These are phyloP conservation scores for Colletotrichum scovillei DNA, from an alignment of 2,329 filamentous ascomycete genomes.

Conservation along the genomic window DNA sequence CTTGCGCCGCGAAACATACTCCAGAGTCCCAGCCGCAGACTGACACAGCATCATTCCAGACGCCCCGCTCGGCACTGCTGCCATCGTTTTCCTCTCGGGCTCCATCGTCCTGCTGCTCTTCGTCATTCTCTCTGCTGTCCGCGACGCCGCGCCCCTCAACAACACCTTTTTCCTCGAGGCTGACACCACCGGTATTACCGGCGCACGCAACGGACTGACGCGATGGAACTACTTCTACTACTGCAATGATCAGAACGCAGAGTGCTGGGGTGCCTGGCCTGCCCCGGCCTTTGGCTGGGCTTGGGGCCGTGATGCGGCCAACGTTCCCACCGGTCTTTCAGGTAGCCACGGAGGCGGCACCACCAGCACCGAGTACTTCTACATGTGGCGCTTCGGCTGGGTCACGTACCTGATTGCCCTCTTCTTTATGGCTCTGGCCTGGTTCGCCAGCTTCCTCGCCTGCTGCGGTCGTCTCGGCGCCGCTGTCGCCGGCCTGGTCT, in stretches of 20 bases:
- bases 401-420: slow-evolving; percentile 89
- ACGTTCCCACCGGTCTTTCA: slow-evolving; percentile 57
- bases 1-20: background rate
- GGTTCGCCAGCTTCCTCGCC: slow-evolving; percentile 76
- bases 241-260: slow-evolving; percentile 72
- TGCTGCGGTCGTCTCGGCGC: slow-evolving; percentile 78
- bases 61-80: slow-evolving; percentile 53
- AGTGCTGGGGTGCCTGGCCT: slow-evolving; percentile 73
- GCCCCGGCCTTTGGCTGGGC: slow-evolving; percentile 80
- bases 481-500: slow-evolving; percentile 70
- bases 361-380: slow-evolving; percentile 75
- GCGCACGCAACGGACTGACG: slow-evolving; percentile 69
- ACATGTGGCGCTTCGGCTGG: slow-evolving; percentile 92
- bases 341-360: slow-evolving; percentile 65
- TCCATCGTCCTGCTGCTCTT: slow-evolving; percentile 68
- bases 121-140: slow-evolving; percentile 67
- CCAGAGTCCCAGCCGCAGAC: background rate
- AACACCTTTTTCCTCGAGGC: slow-evolving; percentile 88
- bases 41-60: slow-evolving; percentile 46
- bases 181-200: slow-evolving; percentile 77
- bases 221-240: slow-evolving; percentile 95
- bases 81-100: slow-evolving; percentile 60
- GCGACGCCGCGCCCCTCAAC: slow-evolving; percentile 67
- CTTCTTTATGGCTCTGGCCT: slow-evolving; percentile 77
- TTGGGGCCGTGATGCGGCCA: slow-evolving; percentile 61